Conservation (phyloP, 2,329 filamentous ascomycete genomes). For the Colletotrichum sp. region DNA sequence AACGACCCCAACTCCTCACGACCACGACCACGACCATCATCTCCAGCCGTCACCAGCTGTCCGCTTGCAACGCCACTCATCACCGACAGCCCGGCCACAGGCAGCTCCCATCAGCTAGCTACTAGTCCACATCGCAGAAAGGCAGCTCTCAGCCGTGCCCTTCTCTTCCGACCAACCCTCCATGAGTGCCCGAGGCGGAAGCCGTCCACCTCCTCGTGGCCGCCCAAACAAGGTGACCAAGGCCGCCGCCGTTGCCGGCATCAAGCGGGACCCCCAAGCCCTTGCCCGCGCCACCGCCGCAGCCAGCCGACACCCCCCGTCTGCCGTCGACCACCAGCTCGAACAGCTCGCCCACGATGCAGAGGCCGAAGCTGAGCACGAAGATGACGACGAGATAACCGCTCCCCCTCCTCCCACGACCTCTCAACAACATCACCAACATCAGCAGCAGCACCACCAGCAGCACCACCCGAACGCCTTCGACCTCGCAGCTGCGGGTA, state of each 20-base stretch:
- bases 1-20: conserved; percentile 11
- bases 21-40: background rate
- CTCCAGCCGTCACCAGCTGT: conserved; percentile 23
- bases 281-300: conserved; percentile 24
- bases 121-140: conserved; percentile 18
- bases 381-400: conserved; percentile 17
- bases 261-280: conserved; percentile 10
- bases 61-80: conserved; percentile 9
- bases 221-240: conserved; percentile 52
- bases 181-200: conserved; percentile 24
- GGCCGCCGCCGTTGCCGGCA: conserved; percentile 25
- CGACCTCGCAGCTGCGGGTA: conserved; percentile 33
- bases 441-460: conserved; percentile 25
- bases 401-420: background rate
- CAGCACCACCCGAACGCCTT: conserved; percentile 26
- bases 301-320: conserved; percentile 29
- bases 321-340: conserved; percentile 37
- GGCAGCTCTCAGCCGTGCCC: background rate
- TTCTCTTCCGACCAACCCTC: background rate
- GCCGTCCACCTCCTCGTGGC: conserved; percentile 34
- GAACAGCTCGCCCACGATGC: conserved; percentile 30
- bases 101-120: background rate
- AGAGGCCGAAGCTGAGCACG: conserved; percentile 25
- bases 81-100: background rate
- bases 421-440: conserved; percentile 18